Percentiles rank a stretch among this genome's conserved stretches.
Conservation (phyloP, 1,284 basidiomycete genomes). For the Fomitopsis pinicola region DNA sequence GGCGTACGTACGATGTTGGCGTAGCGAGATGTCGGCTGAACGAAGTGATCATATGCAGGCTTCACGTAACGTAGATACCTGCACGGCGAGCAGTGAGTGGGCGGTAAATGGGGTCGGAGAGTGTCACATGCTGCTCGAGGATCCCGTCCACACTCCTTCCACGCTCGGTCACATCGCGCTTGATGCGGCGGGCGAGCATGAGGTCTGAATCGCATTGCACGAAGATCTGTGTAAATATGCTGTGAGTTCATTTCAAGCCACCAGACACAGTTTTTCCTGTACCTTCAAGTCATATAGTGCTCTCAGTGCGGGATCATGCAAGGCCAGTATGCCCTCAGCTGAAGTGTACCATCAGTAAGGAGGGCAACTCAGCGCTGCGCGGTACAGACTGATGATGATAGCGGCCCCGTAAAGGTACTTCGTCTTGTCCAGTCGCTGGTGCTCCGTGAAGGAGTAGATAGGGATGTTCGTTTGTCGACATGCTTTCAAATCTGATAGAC, state of each 20-base stretch:
- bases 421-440: slow-evolving; percentile 83
- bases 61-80: slow-evolving; percentile 92
- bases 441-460: slow-evolving; percentile 89
- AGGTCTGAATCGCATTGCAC: slow-evolving; percentile 93
- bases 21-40: slow-evolving; percentile 81
- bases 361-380: background rate
- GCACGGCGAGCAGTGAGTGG: slow-evolving; percentile 9
- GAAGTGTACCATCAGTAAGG: slow-evolving; percentile 1
- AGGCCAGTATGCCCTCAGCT: slow-evolving; percentile 91
- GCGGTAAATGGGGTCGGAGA: background rate
- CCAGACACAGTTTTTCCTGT: slow-evolving; percentile 9
- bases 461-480: slow-evolving; percentile 85
- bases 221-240: slow-evolving; percentile 50
- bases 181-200: slow-evolving; percentile 93
- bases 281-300: slow-evolving; percentile 91
- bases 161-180: slow-evolving; percentile 85
- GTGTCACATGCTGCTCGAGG: slow-evolving; percentile 68
- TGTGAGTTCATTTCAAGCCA: background rate
- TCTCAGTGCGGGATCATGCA: slow-evolving; percentile 78
- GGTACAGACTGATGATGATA: slow-evolving; percentile 76
- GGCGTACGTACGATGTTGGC: slow-evolving; percentile 75
- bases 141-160: slow-evolving; percentile 85
- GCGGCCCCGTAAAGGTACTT: slow-evolving; percentile 94
- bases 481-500: slow-evolving; percentile 79
- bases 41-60: slow-evolving; percentile 91